Evolutionary conservation across 805 yeast genomes (phyloP).

Genomic region (Candida alai): DNA sequence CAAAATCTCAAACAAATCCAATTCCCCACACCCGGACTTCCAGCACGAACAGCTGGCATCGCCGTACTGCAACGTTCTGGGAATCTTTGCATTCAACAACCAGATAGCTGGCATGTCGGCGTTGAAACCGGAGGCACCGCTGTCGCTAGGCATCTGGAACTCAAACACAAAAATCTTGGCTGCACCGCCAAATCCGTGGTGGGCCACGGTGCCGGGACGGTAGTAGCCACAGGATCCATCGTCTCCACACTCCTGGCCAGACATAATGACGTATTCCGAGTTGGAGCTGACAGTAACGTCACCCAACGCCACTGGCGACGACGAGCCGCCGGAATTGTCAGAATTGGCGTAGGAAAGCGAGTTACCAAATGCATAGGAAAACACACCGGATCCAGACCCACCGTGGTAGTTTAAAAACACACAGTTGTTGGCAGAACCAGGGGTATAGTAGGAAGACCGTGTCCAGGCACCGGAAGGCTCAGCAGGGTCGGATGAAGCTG

Average conservation of each 20-base stretch:
- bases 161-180: constrained; percentile 87
- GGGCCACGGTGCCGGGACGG: constrained; percentile 84
- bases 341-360: constrained; percentile 81
- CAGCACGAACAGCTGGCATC: constrained; percentile 86
- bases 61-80: constrained; percentile 96
- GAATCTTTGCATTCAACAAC: constrained; percentile 92
- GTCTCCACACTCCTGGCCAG: constrained; percentile 57
- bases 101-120: constrained; percentile 98
- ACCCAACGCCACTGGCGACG: constrained; percentile 61
- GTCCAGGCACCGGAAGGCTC: constrained; percentile 50
- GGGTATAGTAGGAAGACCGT: constrained; percentile 70
- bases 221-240: constrained; percentile 75
- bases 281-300: constrained; percentile 70
- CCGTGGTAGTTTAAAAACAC: constrained; percentile 87
- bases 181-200: constrained; percentile 88
- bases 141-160: constrained; percentile 84
- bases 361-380: constrained; percentile 86
- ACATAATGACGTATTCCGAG: constrained; percentile 78
- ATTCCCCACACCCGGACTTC: constrained; percentile 96
- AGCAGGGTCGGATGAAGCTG: constrained; percentile 18
- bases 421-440: constrained; percentile 68
- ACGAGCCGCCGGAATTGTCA: constrained; percentile 73
- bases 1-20: constrained; percentile 89
- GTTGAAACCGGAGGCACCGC: constrained; percentile 49
- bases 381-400: constrained; percentile 85